Evolutionary conservation across 495 filamentous ascomycete species (phyloP), one percentile per base, ranked within the genome.

Genomic region (Aspergillus conjunctus): DNA sequence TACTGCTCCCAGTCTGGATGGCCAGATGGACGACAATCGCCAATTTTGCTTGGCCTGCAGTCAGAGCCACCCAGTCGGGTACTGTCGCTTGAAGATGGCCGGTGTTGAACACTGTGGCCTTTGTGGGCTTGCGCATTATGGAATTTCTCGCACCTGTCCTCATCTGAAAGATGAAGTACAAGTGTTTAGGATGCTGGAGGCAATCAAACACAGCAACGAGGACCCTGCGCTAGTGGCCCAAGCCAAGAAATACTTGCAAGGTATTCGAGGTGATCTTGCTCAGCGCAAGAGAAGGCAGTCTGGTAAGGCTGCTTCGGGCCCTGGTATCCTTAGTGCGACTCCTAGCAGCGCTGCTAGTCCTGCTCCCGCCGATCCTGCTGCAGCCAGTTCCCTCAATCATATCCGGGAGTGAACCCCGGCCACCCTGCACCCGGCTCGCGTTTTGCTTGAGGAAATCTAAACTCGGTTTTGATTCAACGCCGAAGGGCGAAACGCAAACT

Each of bases 61-160:
- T 4, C 64, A 68, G 14, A 51, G 49, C 18, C 89, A 92, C 66
- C 67, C 72, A 2, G 60, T 66, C 9, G 89, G 89, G 7, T 67
- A 67, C 15, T 92, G 89, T 62, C 81, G 81, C 3, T 73, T 91
- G 44, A 88, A 84, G 64, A 22, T 75, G 7, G 83, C 85, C 18
- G 87, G 86, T 0, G 74, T 80, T 10, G 87, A 91, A 65, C 68
- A 77, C 55, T 92, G 89, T 66, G 79, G 78, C 9, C 77, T 91
- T 4, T 92, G 89, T 63, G 87, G 87, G 10, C 72, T 87, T 22
- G 86, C 88, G 4, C 89, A 92, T 62, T 86, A 74, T 58, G 85
- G 86, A 17, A 49, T 67, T 30, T 62, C 65, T 1, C 79, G 85
- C 7, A 74, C 72, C 21, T 92, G 89, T 62, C 83, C 88, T 3